These are phyloP conservation scores for Fremontodendron californicum DNA, from an alignment of 345 rosid genomes.

Conservation along the genomic window DNA sequence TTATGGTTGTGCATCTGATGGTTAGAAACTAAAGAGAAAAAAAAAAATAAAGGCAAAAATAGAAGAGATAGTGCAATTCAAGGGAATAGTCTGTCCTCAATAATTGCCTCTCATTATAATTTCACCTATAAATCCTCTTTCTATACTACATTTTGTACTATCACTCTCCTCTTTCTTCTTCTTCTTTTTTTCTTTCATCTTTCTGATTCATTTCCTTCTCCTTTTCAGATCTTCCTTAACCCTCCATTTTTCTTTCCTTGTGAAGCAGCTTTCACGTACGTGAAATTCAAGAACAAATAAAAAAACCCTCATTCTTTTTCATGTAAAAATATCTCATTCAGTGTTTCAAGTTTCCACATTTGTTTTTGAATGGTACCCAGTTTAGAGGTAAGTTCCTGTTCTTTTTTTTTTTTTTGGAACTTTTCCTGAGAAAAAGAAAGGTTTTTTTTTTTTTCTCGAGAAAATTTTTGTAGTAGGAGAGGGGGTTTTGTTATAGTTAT, in stretches of 20 bases:
- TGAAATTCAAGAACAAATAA: not conserved
- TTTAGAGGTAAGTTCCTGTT: not conserved
- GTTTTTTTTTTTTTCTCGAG: too few relatives aligned
- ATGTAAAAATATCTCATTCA: not conserved
- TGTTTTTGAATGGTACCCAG: not conserved
- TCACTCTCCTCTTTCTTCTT: conserved; percentile 6
- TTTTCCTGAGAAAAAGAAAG: too few relatives aligned
- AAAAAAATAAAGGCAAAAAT: not conserved
- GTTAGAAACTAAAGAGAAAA: conserved; percentile 15
- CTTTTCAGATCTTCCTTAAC: not conserved
- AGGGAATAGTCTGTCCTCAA: conserved; percentile 54
- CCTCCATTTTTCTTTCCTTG: conserved; percentile 13
- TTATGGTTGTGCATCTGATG: conserved; percentile 44
- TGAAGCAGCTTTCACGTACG: not conserved
- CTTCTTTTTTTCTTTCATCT: conserved; percentile 1
- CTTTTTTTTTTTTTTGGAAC: too few relatives aligned
- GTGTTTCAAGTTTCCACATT: conserved; percentile 4
- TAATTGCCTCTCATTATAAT: conserved; percentile 37
- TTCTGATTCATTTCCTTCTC: conserved; percentile 1
- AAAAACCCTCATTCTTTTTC: not conserved
- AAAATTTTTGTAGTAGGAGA: not conserved
- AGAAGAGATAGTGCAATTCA: conserved; percentile 29
- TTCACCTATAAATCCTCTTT: conserved; percentile 50
- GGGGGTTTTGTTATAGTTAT: not conserved
- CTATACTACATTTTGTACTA: conserved; percentile 20